These are phyloP conservation scores for Malus sylvestris DNA, from an alignment of 306 rosid genomes.

Conservation along the genomic window DNA sequence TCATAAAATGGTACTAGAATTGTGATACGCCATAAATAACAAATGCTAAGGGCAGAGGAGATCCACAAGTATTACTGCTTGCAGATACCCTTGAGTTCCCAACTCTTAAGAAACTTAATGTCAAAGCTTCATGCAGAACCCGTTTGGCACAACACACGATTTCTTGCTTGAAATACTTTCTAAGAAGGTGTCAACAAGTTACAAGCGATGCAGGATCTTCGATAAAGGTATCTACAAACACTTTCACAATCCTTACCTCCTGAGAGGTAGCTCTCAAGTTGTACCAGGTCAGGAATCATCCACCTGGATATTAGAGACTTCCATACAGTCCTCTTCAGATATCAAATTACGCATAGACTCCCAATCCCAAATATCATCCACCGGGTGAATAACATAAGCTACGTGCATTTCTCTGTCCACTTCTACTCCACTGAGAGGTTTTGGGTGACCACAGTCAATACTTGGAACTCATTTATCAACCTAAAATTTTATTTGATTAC, in stretches of 20 bases:
- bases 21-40: slow-evolving; percentile 30
- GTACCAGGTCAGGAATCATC: slow-evolving; percentile 74
- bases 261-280: slow-evolving; percentile 77
- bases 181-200: slow-evolving; percentile 80
- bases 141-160: slow-evolving; percentile 56
- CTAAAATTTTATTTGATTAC: no score
- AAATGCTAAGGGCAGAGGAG: slow-evolving; percentile 24
- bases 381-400: no score
- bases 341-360: no score
- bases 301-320: no score
- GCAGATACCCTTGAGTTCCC: slow-evolving; percentile 20
- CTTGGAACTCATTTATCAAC: no score
- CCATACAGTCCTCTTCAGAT: no score
- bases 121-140: slow-evolving; percentile 95
- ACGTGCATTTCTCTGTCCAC: no score
- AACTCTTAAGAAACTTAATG: slow-evolving; percentile 39
- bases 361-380: no score
- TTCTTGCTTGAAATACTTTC: slow-evolving; percentile 70
- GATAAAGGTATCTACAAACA: slow-evolving; percentile 60
- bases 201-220: slow-evolving; percentile 88
- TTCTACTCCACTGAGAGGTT: no score
- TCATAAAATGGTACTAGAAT: slow-evolving; percentile 33
- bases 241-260: slow-evolving; percentile 74
- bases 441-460: no score
- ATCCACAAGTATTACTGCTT: slow-evolving; percentile 44